A percentile compares a stretch with the other conserved stretches of the same genome.
Evolutionary conservation across 176 grass and related monocot species (phyloP).

Genomic region (Secale cereale): DNA sequence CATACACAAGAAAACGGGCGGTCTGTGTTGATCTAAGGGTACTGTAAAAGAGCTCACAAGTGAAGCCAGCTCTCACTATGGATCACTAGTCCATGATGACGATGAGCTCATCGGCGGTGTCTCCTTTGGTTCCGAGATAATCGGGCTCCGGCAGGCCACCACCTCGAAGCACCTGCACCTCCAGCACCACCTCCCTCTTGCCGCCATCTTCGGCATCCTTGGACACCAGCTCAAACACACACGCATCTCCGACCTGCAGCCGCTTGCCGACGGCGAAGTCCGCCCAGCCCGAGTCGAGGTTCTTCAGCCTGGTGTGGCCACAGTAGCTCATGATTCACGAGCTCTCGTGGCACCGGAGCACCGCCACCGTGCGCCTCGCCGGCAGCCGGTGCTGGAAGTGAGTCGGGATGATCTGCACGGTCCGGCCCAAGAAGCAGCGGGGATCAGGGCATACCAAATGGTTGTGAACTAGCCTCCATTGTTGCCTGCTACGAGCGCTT

Average conservation of each 20-base stretch:
- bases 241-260: constrained; percentile 36
- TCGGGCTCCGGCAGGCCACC: background rate
- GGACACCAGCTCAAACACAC: constrained; percentile 29
- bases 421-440: background rate
- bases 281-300: constrained; percentile 20
- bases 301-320: constrained; percentile 2
- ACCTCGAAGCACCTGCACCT: constrained; percentile 40
- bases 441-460: background rate
- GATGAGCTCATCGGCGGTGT: constrained; percentile 21
- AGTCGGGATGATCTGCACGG: background rate
- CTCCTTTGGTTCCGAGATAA: background rate
- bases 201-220: too few species aligned
- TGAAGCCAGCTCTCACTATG: too few species aligned
- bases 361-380: background rate
- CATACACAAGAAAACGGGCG: too few species aligned
- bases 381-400: constrained; percentile 32
- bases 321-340: constrained; percentile 27
- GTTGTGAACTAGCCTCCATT: background rate
- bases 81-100: constrained; percentile 1
- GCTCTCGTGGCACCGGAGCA: constrained; percentile 9
- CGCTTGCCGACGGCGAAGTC: constrained; percentile 29
- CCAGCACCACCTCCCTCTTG: background rate
- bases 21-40: too few species aligned
- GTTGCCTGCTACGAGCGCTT: too few species aligned
- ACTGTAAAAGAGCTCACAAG: too few species aligned